Conservation (phyloP, 2,329 filamentous ascomycete genomes). For the Fusarium sororula region DNA sequence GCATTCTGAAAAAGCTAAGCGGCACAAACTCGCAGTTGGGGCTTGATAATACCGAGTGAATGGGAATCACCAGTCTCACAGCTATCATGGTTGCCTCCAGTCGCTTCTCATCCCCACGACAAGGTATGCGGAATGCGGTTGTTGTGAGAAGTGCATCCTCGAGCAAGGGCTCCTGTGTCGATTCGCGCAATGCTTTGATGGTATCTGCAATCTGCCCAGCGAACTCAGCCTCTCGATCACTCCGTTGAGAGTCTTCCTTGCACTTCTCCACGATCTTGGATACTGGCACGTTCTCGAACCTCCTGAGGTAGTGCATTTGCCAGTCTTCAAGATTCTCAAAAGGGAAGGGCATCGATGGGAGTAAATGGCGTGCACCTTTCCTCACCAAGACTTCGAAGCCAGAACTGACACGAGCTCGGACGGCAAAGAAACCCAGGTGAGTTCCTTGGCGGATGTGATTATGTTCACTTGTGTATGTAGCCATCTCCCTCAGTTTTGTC, state of each 20-base stretch:
- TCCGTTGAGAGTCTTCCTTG: constrained; percentile 46
- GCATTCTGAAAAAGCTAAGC: constrained; percentile 71
- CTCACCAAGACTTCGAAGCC: constrained; percentile 72
- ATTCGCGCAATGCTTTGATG: constrained; percentile 52
- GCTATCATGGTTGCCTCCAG: constrained; percentile 53
- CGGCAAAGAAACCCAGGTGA: constrained; percentile 67
- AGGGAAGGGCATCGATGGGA: constrained; percentile 67
- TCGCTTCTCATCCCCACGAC: constrained; percentile 33
- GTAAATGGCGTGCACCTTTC: constrained; percentile 63
- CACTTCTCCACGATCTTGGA: constrained; percentile 45
- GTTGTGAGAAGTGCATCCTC: constrained; percentile 57
- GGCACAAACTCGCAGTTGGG: constrained; percentile 67
- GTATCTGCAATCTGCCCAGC: constrained; percentile 54
- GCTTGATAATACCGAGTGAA: constrained; percentile 63
- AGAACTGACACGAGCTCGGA: constrained; percentile 60
- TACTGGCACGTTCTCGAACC: constrained; percentile 58
- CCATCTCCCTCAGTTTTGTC: constrained; percentile 70
- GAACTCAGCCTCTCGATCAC: constrained; percentile 55
- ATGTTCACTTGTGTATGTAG: constrained; percentile 61
- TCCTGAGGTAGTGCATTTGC: constrained; percentile 64
- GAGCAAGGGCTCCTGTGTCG: constrained; percentile 56
- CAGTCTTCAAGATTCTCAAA: constrained; percentile 61
- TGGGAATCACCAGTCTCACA: constrained; percentile 70
- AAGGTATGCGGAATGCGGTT: constrained; percentile 55
- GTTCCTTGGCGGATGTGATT: constrained; percentile 61